Evolutionary conservation across 805 yeast genomes (phyloP), one percentile per base, ranked within the genome.

Genomic region (Lipomyces yamadae): DNA sequence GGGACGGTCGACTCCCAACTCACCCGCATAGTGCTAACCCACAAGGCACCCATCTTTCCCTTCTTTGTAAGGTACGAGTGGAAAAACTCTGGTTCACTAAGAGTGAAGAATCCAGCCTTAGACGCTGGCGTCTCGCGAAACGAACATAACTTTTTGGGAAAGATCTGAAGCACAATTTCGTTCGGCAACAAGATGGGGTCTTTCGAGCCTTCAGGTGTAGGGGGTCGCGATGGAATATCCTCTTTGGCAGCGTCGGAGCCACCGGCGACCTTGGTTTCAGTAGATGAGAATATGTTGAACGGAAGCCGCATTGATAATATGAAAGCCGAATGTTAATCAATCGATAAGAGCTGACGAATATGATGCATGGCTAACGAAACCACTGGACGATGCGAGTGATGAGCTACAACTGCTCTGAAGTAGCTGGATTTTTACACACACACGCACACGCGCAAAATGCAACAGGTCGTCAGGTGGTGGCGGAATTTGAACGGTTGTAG

Each of bases 111-210:
- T n/a, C 67, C 66, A 3, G 58, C 18, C 18, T 48, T 66, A 7
- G 30, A 4, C 13, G 30, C 37, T 18, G 60, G 64, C 34, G 52
- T 32, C 33, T 54, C 67, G 24, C 63, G 52, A 33, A 60, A 61
- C 24, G 69, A 56, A 33, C 71, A 68, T 35, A 66, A 45, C 42
- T 74, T 72, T 37, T 65, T 67, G 42, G 73, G 66, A 61, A 75
- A 74, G 52, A 66, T 53, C 58, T 73, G 76, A 58, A 75, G 61
- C 39, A 75, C 69, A 35, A 73, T 61, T 59, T 75, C 77, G 65
- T 75, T 75, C 50, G 77, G 77, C 15, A 73, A 62, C 52, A 75
- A 65, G 29, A 75, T 75, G 42, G 76, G 76, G n/a, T 68, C 72
- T 42, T 62, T 64, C 10, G 70, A 71, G 35, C 75, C 75, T 18